Base-by-base conservation (phyloP, 2,329 filamentous ascomycete species). In the Lecanosticta acicola region DNA sequence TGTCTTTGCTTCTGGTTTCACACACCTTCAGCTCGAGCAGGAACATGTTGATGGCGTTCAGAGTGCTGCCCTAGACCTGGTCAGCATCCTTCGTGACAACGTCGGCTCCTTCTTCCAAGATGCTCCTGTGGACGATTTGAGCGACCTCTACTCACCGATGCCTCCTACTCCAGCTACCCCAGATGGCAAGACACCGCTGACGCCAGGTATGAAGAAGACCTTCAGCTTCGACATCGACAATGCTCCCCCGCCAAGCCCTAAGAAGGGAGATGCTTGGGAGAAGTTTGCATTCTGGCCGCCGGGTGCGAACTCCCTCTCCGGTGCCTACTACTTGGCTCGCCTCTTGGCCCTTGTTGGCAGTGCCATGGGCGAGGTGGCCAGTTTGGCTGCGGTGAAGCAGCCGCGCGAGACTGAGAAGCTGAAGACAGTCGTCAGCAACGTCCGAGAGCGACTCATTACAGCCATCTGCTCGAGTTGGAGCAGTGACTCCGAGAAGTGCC, bases 221-320 rank as follows among this genome's bases (percentile, higher is more conserved):
- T 91, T 94, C 67, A 85, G 83, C 45, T 80, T 95, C 49, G 88
- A 95, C 60, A 75, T 80, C 0, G 84, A 79, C 60, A 89, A 86
- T 51, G 72, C 87, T 2, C 90, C 88, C 1, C 81, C 83, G 1
- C 82, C 84, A 1, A 87, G 85, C 0, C 87, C 88, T 0, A 86
- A 68, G 3, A 65, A 77, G 56, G 79, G 79, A 36, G 91, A 90
- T 4, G 72, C 83, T 0, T 97, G 89, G 88, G 93, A 97, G 85
- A 91, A 69, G 81, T 93, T 70, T 66, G 91, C 90, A 0, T 98
- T 97, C 67, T 97, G 91, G 90, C 90, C 91, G 3, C 93, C 91
- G 0, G 84, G 86, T 69, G 86, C 89, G 1, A 97, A 96, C 62
- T 90, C 90, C 0, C 72, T 97, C 18, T 94, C 89, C 48, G 91